phyloP scores from a whole-genome alignment of 179 eudicot genomes.

The Heliamphora pulchella region DNA sequence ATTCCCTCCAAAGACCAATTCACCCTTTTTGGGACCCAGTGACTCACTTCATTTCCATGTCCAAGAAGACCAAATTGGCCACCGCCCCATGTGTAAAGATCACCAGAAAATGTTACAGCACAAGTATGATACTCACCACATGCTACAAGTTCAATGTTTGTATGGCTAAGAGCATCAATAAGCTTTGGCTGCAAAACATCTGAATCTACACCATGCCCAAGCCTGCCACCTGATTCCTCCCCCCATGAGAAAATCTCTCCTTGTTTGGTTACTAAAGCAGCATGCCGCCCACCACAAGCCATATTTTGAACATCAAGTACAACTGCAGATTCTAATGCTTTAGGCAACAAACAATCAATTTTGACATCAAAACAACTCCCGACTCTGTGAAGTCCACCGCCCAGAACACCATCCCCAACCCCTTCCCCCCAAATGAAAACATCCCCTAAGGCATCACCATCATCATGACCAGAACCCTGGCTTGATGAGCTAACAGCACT shows the following conservation, averaged over 20 bases:
- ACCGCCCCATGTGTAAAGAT: conserved; percentile 93
- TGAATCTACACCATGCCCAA: conserved; percentile 94
- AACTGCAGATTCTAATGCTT: conserved; percentile 88
- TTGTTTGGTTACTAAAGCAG: conserved; percentile 88
- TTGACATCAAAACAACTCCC: conserved; percentile 48
- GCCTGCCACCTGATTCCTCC: conserved; percentile 88
- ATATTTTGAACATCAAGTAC: conserved; percentile 94
- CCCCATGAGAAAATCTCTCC: conserved; percentile 99
- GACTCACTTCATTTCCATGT: conserved; percentile 93
- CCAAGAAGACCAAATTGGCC: conserved; percentile 92
- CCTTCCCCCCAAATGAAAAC: conserved; percentile 99
- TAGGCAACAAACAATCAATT: conserved; percentile 81
- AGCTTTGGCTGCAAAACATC: conserved; percentile 91
- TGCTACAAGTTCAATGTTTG: conserved; percentile 91
- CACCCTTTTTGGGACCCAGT: conserved; percentile 88
- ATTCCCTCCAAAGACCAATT: conserved; percentile 95
- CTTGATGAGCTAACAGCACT: conserved; percentile 99
- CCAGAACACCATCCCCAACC: conserved; percentile 77
- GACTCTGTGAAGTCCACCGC: conserved; percentile 70
- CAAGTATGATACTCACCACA: conserved; percentile 95
- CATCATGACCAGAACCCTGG: conserved; percentile 98
- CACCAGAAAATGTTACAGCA: conserved; percentile 95
- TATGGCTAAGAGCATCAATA: conserved; percentile 68
- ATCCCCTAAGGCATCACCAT: conserved; percentile 91
- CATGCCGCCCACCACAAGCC: conserved; percentile 94